These are phyloP conservation scores for Colletotrichum higginsianum DNA, from an alignment of 2,329 filamentous ascomycete species.

Conservation along the genomic window DNA sequence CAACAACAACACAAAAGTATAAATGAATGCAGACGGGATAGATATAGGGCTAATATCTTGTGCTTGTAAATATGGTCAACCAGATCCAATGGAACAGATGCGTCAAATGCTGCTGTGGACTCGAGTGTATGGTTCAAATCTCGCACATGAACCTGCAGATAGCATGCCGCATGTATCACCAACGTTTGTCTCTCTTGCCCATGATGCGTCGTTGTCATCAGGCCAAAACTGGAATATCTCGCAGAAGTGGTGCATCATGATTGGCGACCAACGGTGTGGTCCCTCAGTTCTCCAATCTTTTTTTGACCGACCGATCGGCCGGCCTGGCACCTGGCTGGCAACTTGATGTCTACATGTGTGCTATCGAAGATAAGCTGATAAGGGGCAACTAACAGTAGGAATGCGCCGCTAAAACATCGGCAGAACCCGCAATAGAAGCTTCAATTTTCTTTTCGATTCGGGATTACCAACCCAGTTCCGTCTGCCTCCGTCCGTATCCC, in stretches of 20 bases:
- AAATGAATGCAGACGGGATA: not conserved
- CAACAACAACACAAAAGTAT: not conserved
- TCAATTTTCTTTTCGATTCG: conserved; percentile 42
- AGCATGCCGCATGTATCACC: not conserved
- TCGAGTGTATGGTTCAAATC: not conserved
- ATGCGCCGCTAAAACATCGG: conserved; percentile 43
- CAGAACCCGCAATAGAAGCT: conserved; percentile 34
- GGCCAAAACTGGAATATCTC: conserved; percentile 8
- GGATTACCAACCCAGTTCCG: conserved; percentile 42
- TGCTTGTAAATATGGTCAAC: too few species aligned
- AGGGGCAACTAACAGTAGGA: not conserved
- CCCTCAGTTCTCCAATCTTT: not conserved
- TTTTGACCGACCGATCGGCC: conserved; percentile 31
- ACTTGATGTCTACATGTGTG: too few species aligned
- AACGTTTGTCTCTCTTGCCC: not conserved
- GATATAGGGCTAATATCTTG: not conserved
- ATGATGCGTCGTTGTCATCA: conserved; percentile 20
- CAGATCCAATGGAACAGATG: not conserved
- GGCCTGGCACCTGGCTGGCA: conserved; percentile 11
- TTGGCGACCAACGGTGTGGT: conserved; percentile 17
- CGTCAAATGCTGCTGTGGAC: not conserved
- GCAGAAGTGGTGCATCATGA: conserved; percentile 22
- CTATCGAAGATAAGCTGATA: not conserved
- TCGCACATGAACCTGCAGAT: not conserved
- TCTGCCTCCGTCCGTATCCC: conserved; percentile 22